Percentiles rank a stretch among this genome's conserved stretches.
phyloP scores from a whole-genome alignment of 2,329 filamentous ascomycete species.

The Xylariaceae sp. region DNA sequence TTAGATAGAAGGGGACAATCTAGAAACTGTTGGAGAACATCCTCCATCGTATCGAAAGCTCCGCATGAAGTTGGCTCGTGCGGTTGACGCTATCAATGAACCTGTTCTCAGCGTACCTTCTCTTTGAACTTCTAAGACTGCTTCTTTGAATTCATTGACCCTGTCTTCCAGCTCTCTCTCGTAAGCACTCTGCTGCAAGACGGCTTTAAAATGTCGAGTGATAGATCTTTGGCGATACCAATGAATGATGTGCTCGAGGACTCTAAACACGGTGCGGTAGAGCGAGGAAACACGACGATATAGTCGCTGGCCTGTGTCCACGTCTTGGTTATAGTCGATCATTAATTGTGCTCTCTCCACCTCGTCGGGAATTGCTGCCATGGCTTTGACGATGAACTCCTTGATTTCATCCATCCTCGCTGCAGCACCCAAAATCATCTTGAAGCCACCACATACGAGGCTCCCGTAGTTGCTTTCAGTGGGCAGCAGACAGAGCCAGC shows the following conservation, averaged over 20 bases:
- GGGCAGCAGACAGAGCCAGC: slow-evolving; percentile 10
- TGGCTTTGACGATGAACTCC: slow-evolving; percentile 10
- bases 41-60: too few relatives aligned
- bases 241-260: slow-evolving; percentile 13
- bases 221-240: slow-evolving; percentile 12
- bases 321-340: slow-evolving; percentile 15
- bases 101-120: not conserved
- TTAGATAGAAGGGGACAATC: too few relatives aligned
- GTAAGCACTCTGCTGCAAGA: slow-evolving; percentile 14
- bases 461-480: slow-evolving; percentile 11
- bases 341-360: slow-evolving; percentile 12
- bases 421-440: slow-evolving; percentile 16
- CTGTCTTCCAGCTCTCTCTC: slow-evolving; percentile 14
- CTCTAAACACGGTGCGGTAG: slow-evolving; percentile 5
- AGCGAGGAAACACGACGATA: slow-evolving; percentile 7
- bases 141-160: slow-evolving; percentile 6
- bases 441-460: slow-evolving; percentile 18
- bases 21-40: too few relatives aligned
- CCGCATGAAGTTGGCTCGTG: not conserved
- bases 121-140: slow-evolving; percentile 5
- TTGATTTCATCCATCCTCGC: slow-evolving; percentile 19
- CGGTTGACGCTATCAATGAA: not conserved
- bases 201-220: slow-evolving; percentile 5
- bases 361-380: slow-evolving; percentile 19
- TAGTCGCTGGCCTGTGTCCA: slow-evolving; percentile 12